Percentiles rank a stretch among this genome's conserved stretches.
phyloP scores from a whole-genome alignment of 768 basidiomycete genomes.

The Pholiota conissans region DNA sequence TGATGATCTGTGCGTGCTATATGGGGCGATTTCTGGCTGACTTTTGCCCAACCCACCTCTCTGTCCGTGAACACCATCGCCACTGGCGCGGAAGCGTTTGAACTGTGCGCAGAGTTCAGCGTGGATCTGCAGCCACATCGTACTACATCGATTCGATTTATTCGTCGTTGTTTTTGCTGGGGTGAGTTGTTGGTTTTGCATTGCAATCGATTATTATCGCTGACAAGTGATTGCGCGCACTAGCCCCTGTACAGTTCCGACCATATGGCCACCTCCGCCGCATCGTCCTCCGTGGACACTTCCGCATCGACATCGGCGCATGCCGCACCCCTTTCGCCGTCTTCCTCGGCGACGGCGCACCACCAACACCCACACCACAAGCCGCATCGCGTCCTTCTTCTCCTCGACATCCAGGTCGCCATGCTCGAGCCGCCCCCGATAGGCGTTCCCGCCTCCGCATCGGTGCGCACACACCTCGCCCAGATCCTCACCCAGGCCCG shows the following conservation, averaged over 20 bases:
- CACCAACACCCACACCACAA: not conserved
- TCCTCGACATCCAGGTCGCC: conserved; percentile 57
- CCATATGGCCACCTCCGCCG: not conserved
- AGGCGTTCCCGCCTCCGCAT: conserved; percentile 48
- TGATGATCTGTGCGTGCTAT: not conserved
- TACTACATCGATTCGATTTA: not conserved
- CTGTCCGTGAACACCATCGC: not conserved
- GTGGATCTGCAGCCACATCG: not conserved
- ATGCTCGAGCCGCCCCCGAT: conserved; percentile 45
- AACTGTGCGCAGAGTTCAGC: not conserved
- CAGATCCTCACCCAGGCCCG: conserved; percentile 52
- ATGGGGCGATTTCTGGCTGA: not conserved
- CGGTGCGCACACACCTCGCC: conserved; percentile 47
- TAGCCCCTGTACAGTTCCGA: not conserved
- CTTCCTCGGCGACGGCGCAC: not conserved
- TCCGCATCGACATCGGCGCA: not conserved
- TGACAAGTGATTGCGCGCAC: not conserved
- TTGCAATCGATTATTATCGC: too few relatives aligned
- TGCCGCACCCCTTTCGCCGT: not conserved
- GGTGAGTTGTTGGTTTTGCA: too few relatives aligned
- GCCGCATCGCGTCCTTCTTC: conserved; percentile 48
- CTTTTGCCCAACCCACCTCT: not conserved
- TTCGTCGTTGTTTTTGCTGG: not conserved
- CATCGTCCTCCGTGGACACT: not conserved
- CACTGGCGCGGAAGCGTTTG: not conserved